Percentiles rank a stretch among this genome's conserved stretches.
Evolutionary conservation across 78 protist species (phyloP).

Genomic region (Tieghemostelium lacteum): DNA sequence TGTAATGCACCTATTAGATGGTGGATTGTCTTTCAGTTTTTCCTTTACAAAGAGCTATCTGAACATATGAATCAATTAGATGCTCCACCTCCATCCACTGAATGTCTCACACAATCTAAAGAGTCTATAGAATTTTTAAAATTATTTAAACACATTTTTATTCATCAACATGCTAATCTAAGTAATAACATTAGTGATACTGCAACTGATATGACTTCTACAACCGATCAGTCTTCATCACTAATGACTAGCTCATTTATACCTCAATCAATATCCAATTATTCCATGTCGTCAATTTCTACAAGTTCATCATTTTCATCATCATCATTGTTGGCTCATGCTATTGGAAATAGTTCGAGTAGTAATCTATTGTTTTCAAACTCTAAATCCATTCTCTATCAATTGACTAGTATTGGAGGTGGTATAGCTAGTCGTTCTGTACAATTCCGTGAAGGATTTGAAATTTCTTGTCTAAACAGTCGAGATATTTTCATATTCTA

Average conservation of each 20-base stretch:
- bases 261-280: background rate
- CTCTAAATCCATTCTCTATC: slow-evolving; percentile 4
- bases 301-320: background rate
- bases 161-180: background rate
- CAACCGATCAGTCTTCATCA: background rate
- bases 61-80: slow-evolving; percentile 21
- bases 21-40: slow-evolving; percentile 79
- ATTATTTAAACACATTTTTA: slow-evolving; percentile 25
- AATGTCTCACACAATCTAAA: slow-evolving; percentile 60
- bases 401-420: background rate
- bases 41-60: slow-evolving; percentile 32
- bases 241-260: background rate
- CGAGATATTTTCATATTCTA: slow-evolving; percentile 60
- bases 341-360: background rate
- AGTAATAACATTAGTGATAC: background rate
- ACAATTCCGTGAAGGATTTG: slow-evolving; percentile 40
- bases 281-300: no score
- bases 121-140: slow-evolving; percentile 39
- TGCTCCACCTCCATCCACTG: slow-evolving; percentile 39
- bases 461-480: slow-evolving; percentile 42
- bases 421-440: background rate
- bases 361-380: background rate
- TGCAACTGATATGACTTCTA: background rate
- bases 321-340: background rate
- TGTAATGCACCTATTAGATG: slow-evolving; percentile 35